phyloP scores from a whole-genome alignment of 306 rosid species.

The Comarum palustre region DNA sequence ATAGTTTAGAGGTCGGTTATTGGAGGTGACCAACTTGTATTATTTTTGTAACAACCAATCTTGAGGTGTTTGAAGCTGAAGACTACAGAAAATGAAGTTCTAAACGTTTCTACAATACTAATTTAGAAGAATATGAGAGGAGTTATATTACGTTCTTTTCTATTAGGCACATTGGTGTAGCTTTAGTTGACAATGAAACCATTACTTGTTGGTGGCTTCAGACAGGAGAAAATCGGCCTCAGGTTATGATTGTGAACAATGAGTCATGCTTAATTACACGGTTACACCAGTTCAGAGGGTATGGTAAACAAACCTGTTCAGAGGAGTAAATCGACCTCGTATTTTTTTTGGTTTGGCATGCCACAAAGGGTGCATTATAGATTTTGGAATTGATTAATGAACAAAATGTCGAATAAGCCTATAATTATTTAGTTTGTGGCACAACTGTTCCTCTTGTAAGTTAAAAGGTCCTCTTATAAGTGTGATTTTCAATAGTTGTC shows the following conservation, averaged over 20 bases:
- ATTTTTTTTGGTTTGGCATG: not conserved
- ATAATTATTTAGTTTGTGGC: no score
- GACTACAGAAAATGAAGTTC: not conserved
- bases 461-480: no score
- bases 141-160: not conserved
- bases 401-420: not conserved
- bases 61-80: not conserved
- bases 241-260: not conserved
- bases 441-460: no score
- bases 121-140: not conserved
- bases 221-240: not conserved
- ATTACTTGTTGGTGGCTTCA: not conserved
- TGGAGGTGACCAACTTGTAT: conserved; percentile 18
- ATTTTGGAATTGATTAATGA: no score
- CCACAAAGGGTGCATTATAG: no score
- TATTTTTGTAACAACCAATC: not conserved
- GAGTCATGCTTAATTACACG: not conserved
- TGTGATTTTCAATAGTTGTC: no score
- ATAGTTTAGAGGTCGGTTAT: conserved; percentile 4
- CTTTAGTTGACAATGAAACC: not conserved
- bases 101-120: not conserved
- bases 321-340: not conserved
- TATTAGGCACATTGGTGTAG: not conserved
- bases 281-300: not conserved
- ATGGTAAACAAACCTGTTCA: conserved; percentile 1